Evolutionary conservation across 129 eudicot species (phyloP).

Genomic region (Oenanthe sinensis): DNA sequence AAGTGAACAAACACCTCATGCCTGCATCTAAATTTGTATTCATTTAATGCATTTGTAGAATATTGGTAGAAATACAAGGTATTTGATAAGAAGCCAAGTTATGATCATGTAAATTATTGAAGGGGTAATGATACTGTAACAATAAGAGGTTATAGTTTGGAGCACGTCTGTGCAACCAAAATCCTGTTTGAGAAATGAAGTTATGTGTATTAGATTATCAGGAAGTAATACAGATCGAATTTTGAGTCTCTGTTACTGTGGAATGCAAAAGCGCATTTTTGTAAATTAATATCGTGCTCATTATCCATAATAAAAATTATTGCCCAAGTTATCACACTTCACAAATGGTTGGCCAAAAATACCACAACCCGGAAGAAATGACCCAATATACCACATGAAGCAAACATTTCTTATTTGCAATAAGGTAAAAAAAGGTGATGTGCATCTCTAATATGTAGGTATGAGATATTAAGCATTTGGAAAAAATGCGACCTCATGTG

Average conservation of each 20-base stretch:
- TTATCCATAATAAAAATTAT: not conserved
- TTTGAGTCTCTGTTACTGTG: not conserved
- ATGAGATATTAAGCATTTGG: not conserved
- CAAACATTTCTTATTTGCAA: not conserved
- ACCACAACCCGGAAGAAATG: not conserved
- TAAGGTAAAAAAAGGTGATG: not conserved
- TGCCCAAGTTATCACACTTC: not conserved
- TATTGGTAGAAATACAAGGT: not conserved
- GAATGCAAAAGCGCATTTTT: not conserved
- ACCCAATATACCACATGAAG: not conserved
- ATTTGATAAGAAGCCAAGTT: not conserved
- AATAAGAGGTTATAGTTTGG: not conserved
- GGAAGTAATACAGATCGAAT: not conserved
- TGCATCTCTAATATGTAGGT: not conserved
- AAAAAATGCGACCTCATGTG: too few species aligned
- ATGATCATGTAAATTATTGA: not conserved
- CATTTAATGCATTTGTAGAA: constrained; percentile 12
- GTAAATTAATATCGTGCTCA: not conserved
- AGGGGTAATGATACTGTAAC: not conserved
- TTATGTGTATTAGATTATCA: not conserved
- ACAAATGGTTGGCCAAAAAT: not conserved
- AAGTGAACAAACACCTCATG: constrained; percentile 32
- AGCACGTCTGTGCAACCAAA: not conserved
- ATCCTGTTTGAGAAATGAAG: not conserved
- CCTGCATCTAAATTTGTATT: not conserved